Conservation (phyloP, 495 filamentous ascomycete species). For the Neurospora sp. region DNA sequence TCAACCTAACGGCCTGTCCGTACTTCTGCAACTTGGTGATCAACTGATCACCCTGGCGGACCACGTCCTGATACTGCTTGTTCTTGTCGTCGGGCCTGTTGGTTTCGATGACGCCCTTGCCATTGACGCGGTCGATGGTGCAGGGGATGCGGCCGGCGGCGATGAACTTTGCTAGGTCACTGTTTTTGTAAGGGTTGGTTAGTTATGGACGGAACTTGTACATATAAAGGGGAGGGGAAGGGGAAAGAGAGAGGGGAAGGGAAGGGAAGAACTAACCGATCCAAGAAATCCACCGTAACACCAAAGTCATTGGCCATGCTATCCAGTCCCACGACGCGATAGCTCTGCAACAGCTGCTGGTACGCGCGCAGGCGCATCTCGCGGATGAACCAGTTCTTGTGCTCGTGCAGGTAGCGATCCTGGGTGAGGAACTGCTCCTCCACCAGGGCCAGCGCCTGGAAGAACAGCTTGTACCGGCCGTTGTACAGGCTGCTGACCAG, state of each 20-base stretch:
- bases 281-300: slow-evolving; percentile 88
- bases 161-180: slow-evolving; percentile 94
- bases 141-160: slow-evolving; percentile 87
- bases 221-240: no score
- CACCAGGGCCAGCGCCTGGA: slow-evolving; percentile 78
- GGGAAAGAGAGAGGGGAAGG: no score
- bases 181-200: slow-evolving; percentile 18
- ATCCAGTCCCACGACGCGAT: slow-evolving; percentile 86
- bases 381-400: slow-evolving; percentile 89
- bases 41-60: slow-evolving; percentile 91
- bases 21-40: slow-evolving; percentile 99
- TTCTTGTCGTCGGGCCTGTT: slow-evolving; percentile 97
- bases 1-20: slow-evolving; percentile 85
- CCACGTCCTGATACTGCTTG: slow-evolving; percentile 95
- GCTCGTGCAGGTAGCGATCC: slow-evolving; percentile 89
- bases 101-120: slow-evolving; percentile 92
- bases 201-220: background rate
- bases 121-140: slow-evolving; percentile 85
- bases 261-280: slow-evolving; percentile 52
- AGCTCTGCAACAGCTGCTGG: slow-evolving; percentile 93
- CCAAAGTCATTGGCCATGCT: slow-evolving; percentile 97
- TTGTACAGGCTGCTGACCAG: slow-evolving; percentile 85
- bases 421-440: slow-evolving; percentile 90
- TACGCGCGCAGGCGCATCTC: slow-evolving; percentile 96
- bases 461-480: slow-evolving; percentile 89